Evolutionary conservation across 1,284 basidiomycete genomes (phyloP), one percentile per base, ranked within the genome.

Genomic region (Apiotrichum veenhuisii): DNA sequence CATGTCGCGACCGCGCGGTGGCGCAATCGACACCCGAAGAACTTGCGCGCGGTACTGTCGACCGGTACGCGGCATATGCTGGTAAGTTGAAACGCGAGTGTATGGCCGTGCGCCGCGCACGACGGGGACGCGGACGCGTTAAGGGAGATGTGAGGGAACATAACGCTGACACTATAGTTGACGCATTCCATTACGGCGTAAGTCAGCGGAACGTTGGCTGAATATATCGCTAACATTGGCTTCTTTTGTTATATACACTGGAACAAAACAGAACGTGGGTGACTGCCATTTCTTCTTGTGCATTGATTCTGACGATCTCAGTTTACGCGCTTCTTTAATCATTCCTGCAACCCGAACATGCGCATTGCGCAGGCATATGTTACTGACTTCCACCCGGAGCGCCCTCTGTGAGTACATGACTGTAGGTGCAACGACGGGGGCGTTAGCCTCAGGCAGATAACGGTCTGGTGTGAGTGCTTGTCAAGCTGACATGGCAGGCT

Each of bases 261-360:
- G 85, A 84, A 67, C 69, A 7, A 11, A 23, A 23, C 47, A 47
- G 45, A 50, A 53, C 36, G 50, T 54, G 55, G 57, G 38, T 55
- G 15, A 57, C 14, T 5, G 17, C 7, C 7, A 38, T 17, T 38
- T 5, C 14, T 5, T 3, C 3, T 18, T 14, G 2, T 7, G 2
- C 11, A 8, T 18, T 25, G 5, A 22, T 15, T 27, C 50, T 54
- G 27, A 62, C 47, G 2, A 22, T 26, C 18, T 42, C 57, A 76
- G 71, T 74, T 69, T 52, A 76, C 74, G 2, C 69, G 73, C 27
- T 76, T 65, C 44, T 68, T 75, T 26, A 93, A 93, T 66, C 91
- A 95, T 68, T 91, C 87, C 18, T 95, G 91, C 69, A 85, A 90
- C 60, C 91, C 92, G 0, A 96, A 95, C 70, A 84, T 88, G 60